Percentiles rank a stretch among this genome's conserved stretches.
These are phyloP conservation scores for Albophoma yamanashiensis DNA, from an alignment of 2,329 filamentous ascomycete species.

Conservation along the genomic window DNA sequence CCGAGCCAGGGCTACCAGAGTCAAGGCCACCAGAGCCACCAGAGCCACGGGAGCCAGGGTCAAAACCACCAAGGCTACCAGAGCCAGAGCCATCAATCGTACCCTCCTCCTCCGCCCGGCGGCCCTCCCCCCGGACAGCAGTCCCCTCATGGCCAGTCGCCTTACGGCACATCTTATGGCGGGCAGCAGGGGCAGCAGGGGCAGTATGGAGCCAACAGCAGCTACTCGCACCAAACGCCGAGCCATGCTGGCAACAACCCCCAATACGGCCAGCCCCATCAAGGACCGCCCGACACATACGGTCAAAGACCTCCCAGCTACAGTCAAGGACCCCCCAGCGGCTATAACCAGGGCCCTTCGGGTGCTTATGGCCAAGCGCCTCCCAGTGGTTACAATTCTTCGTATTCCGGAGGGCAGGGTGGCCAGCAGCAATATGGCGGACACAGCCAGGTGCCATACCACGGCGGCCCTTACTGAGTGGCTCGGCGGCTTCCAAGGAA, in stretches of 20 bases:
- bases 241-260: slow-evolving; percentile 10
- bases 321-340: slow-evolving; percentile 1
- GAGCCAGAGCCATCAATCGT: slow-evolving; percentile 10
- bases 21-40: slow-evolving; percentile 5
- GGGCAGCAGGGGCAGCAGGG: slow-evolving; percentile 14
- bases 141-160: slow-evolving; percentile 7
- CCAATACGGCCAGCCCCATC: slow-evolving; percentile 7
- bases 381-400: slow-evolving; percentile 16
- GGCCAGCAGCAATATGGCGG: slow-evolving; percentile 18
- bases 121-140: slow-evolving; percentile 6
- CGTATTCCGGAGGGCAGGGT: slow-evolving; percentile 15
- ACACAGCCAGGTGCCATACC: slow-evolving; percentile 11
- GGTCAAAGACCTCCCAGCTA: slow-evolving; percentile 3
- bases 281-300: slow-evolving; percentile 2
- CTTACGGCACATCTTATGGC: slow-evolving; percentile 11
- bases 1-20: slow-evolving; percentile 10
- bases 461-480: slow-evolving; percentile 7
- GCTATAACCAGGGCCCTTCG: slow-evolving; percentile 2
- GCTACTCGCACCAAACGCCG: slow-evolving; percentile 10
- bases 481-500: not conserved
- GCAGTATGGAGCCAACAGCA: slow-evolving; percentile 10
- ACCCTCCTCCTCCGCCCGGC: slow-evolving; percentile 8
- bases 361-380: slow-evolving; percentile 4
- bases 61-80: slow-evolving; percentile 4
- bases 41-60: not conserved